Evolutionary conservation across 495 filamentous ascomycete genomes (phyloP), one percentile per base, ranked within the genome.

Genomic region (Aspergillus saccharolyticus): DNA sequence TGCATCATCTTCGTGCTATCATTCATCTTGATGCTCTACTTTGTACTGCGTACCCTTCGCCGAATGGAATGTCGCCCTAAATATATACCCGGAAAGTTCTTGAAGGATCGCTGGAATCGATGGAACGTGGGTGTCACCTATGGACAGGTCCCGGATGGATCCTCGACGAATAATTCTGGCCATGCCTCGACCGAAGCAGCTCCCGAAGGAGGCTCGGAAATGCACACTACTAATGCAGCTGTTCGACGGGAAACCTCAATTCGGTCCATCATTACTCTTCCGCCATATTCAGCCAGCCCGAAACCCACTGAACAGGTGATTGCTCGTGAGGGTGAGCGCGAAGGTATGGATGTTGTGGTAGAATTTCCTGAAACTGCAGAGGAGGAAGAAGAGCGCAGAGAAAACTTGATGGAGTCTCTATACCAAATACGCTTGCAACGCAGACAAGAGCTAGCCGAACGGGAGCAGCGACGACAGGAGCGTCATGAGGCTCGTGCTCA

Each of bases 251-350:
- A 92, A 61, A 90, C 90, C 0, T 94, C 89, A 6, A 78, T 97
- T 22, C 86, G 94, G 58, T 95, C 90, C 6, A 85, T 97, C 48
- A 95, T 96, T 79, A 97, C 94, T 0, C 74, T 98, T 5, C 94
- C 94, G 0, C 79, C 86, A 4, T 98, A 98, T 72, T 79, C 83
- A 1, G 72, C 77, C 0, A 83, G 83, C 42, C 84, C 89, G 4
- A 79, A 83, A 39, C 84, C 88, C 18, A 85, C 79, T 52, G 94
- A 98, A 67, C 87, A 86, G 60, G 83, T 96, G n/a, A 80, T 97
- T 43, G 94, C 84, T 15, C 83, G 94, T 0, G 94, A 95, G 70
- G 94, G 94, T 30, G 94, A 98, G 67, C 82, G 94, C 22, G 92
- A 76, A 44, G 94, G 94, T 3, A 92, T 98, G 61, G 94, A 98